Evolutionary conservation across 768 basidiomycete genomes (phyloP).

Genomic region (Mycena alexandri): DNA sequence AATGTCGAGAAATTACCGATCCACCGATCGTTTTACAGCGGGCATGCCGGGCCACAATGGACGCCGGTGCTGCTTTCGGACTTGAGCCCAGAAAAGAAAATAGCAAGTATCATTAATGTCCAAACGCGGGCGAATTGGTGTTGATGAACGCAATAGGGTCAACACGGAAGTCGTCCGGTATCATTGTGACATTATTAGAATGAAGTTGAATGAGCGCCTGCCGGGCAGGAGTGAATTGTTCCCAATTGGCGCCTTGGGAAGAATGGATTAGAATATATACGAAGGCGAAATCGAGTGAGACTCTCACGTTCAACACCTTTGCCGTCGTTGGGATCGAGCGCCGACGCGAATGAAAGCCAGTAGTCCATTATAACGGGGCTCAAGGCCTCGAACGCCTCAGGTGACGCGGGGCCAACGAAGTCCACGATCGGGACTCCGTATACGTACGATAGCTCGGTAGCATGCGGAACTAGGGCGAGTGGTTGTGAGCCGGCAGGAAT

Average conservation of each 20-base stretch:
- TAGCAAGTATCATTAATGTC: constrained; percentile 1
- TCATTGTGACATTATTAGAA: constrained; percentile 26
- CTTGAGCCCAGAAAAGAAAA: no score
- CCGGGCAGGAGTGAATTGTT: constrained; percentile 25
- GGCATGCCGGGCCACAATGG: no score
- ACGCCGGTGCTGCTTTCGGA: no score
- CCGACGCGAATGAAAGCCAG: constrained; percentile 59
- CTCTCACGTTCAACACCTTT: constrained; percentile 34
- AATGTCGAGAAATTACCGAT: no score
- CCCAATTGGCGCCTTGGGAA: constrained; percentile 21
- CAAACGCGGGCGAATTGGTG: constrained; percentile 1
- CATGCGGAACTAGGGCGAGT: constrained; percentile 42
- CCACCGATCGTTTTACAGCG: no score
- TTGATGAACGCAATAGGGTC: constrained; percentile 37
- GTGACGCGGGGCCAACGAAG: constrained; percentile 34
- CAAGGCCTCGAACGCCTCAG: constrained; percentile 32
- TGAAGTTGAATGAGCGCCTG: constrained; percentile 36
- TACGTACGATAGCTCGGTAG: constrained; percentile 46
- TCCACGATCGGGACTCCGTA: constrained; percentile 39
- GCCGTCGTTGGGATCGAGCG: constrained; percentile 57
- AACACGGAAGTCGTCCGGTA: constrained; percentile 36
- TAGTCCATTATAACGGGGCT: constrained; percentile 55
- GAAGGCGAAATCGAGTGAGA: neutral
- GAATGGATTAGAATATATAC: no score
- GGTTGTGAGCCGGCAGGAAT: neutral